A percentile compares a stretch with the other conserved stretches of the same genome.
phyloP scores from a whole-genome alignment of 331 rosid species.

The Erythrophleum ivorense region DNA sequence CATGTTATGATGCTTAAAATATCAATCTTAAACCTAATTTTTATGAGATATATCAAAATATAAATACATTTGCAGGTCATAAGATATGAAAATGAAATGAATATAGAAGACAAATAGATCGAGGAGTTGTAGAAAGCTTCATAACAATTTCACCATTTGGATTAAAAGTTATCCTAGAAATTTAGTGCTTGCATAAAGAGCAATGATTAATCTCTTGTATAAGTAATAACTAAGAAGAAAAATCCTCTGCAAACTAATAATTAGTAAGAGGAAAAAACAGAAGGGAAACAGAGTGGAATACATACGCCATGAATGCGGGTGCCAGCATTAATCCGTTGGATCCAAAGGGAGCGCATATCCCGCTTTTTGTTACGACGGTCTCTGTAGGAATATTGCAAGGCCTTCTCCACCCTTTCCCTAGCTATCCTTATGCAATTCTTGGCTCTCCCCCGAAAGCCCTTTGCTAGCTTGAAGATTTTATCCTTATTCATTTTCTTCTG shows the following conservation, averaged over 20 bases:
- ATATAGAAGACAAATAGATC: constrained; percentile 4
- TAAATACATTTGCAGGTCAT: not conserved
- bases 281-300: not conserved
- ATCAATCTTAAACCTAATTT: not conserved
- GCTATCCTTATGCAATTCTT: constrained; percentile 97
- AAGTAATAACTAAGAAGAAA: not conserved
- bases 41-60: not conserved
- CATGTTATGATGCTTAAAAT: not conserved
- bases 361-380: constrained; percentile 97
- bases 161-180: not conserved
- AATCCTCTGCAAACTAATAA: constrained; percentile 26
- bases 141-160: constrained; percentile 18
- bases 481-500: constrained; percentile 73
- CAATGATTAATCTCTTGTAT: not conserved
- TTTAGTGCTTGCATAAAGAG: not conserved
- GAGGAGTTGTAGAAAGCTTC: not conserved
- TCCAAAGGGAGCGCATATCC: constrained; percentile 98
- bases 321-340: constrained; percentile 92
- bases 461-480: constrained; percentile 86
- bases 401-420: constrained; percentile 98
- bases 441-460: constrained; percentile 98
- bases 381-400: constrained; percentile 94
- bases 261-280: not conserved
- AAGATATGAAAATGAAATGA: not conserved
- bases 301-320: constrained; percentile 90